Base-by-base conservation (phyloP, 495 filamentous ascomycete species). In the Haplographium delicatum region DNA sequence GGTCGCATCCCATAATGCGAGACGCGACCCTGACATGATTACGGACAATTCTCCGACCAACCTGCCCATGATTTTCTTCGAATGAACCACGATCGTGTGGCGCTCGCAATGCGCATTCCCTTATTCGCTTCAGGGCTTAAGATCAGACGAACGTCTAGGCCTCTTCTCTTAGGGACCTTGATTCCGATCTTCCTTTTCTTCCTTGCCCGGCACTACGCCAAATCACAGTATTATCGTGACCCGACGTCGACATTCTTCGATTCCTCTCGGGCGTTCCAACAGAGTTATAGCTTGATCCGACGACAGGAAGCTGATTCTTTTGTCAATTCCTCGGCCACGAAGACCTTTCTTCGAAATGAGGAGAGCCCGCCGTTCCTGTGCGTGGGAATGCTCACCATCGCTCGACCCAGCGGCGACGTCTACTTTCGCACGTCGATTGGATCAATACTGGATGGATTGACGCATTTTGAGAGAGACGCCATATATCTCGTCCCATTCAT, bases 401-500 rank as follows among this genome's bases (percentile, higher is more conserved):
- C 58, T 26, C 55, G 60, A 44, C 37, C 57, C 15, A 31, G 24
- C 15, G 59, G 48, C 8, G 53, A 64, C 25, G 57, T 58, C n/a
- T 80, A 79, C 48, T 61, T 84, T 28, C 58, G 65, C 7, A 61
- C 63, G 6, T 71, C 74, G 1, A 56, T 82, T 18, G 79, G 72
- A 13, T 78, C 75, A 4, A 54, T 82, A 20, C 65, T 75, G 25
- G 72, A 73, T 19, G 68, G 68, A 1, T 61, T 83, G 1, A 71
- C 68, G 16, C 47, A 61, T 2, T 53, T 67, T 15, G 72, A 82
- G 60, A 68, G 78, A 23, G 50, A 59, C 3, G 53, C 62, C 8
- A 64, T 82, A 34, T 54, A 71, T 53, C 51, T 83, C n/a, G 65
- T 74, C 15, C 65, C 77, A 5, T 69, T 83, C 34, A 70, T 82